Base-by-base conservation (phyloP, 2,329 filamentous ascomycete genomes). In the Cladosporium sphaerospermum region DNA sequence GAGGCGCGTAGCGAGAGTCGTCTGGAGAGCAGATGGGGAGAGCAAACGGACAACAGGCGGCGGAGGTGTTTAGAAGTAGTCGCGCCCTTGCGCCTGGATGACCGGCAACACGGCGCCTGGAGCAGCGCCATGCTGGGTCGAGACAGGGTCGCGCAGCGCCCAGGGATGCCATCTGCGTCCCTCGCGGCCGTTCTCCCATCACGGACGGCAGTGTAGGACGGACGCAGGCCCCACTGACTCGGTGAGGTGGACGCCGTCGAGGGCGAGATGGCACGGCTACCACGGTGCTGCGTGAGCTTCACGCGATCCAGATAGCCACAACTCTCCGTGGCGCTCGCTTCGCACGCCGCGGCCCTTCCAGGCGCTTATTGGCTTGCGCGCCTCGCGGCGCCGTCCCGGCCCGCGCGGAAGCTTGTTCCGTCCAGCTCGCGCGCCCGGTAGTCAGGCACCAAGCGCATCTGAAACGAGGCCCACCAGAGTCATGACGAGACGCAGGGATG, bases 1-100 rank as follows among this genome's bases (percentile, higher is more conserved):
- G 18, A 51, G 48, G 48, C 48, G 48, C 48, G 14, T 51, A 51
- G 34, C 39, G 40, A 44, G 31, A 28, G 40, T 19, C 36, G 48
- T 33, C 28, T 14, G 48, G 18, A 37, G 48, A 44, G 48, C 48
- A 44, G 48, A 51, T 51, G 31, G 23, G 23, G 23, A 28, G 23
- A 28, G 23, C 23, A 28, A 28, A 28, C 23, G 23, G 5, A 28
- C 4, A 7, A 28, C 23, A 28, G 23, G 23, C 23, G 23, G 23
- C 23, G 23, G 23, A 28, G 23, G 23, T 4, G 3, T 28, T 28
- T 28, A 28, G 18, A 51, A 51, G 48, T 51, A 51, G 28, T 51
- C 32, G 7, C 40, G 40, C 40, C 39, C 47, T 42, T 41, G 47
- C 33, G 47, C 39, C 47, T 41, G 47, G 47, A 42, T 42, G 36